Evolutionary conservation across 805 yeast species (phyloP).

Genomic region (Barnettozyma salicaria): DNA sequence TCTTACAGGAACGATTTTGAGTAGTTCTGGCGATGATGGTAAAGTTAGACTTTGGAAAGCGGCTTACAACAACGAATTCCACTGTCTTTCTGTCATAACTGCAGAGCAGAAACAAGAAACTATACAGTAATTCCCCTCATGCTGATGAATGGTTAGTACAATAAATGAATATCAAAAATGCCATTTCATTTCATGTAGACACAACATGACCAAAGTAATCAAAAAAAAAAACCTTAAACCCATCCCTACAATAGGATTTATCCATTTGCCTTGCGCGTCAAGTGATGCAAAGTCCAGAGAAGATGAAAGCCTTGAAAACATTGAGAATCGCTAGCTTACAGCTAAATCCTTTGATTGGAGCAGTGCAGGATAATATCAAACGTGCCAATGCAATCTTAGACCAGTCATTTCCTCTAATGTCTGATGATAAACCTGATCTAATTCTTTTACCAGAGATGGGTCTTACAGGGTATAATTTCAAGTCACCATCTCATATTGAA

Average conservation of each 20-base stretch:
- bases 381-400: conserved; percentile 34
- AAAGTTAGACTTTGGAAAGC: conserved; percentile 89
- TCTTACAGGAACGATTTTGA: conserved; percentile 82
- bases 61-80: conserved; percentile 77
- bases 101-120: conserved; percentile 37
- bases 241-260: no score
- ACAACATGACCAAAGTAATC: no score
- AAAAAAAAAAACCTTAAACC: no score
- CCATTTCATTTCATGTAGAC: no score
- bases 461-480: conserved; percentile 76
- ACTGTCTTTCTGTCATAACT: conserved; percentile 81
- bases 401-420: conserved; percentile 19
- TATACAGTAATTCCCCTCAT: neutral
- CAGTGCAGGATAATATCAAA: conserved; percentile 45
- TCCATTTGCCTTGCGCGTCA: no score
- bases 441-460: conserved; percentile 80
- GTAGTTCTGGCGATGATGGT: conserved; percentile 96
- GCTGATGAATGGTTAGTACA: no score
- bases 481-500: conserved; percentile 36
- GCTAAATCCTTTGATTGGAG: conserved; percentile 58
- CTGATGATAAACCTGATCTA: conserved; percentile 44
- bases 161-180: no score
- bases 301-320: no score
- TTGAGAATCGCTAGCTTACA: conserved; percentile 62
- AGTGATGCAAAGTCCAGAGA: no score